These are phyloP conservation scores for Trichoderma virens DNA, from an alignment of 495 filamentous ascomycete genomes.

Conservation along the genomic window DNA sequence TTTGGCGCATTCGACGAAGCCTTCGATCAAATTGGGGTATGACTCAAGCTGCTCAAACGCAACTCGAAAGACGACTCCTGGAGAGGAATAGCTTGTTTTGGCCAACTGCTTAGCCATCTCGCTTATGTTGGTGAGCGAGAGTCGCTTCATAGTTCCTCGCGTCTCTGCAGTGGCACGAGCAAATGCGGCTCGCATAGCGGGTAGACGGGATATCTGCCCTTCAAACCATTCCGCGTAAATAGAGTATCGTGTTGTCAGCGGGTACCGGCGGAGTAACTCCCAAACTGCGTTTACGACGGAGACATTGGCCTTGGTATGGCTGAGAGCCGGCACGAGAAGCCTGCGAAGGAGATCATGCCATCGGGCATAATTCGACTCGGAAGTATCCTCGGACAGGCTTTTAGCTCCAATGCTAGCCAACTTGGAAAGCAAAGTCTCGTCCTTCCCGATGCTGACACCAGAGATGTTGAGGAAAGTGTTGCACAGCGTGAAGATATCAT, in stretches of 20 bases:
- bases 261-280: constrained; percentile 68
- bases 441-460: constrained; percentile 81
- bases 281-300: constrained; percentile 79
- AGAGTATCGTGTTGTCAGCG: constrained; percentile 68
- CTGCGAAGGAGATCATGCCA: constrained; percentile 79
- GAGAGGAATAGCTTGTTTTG: constrained; percentile 77
- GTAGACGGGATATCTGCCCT: constrained; percentile 63
- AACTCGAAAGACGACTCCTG: constrained; percentile 84
- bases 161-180: constrained; percentile 68
- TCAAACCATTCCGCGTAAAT: constrained; percentile 92
- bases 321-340: constrained; percentile 75
- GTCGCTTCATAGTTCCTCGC: constrained; percentile 69
- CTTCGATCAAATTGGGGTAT: constrained; percentile 87
- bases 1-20: constrained; percentile 83
- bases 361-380: constrained; percentile 55
- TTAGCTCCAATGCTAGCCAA: constrained; percentile 72
- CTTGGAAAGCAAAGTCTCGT: constrained; percentile 68
- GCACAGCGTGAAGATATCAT: constrained; percentile 85
- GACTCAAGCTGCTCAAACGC: constrained; percentile 81
- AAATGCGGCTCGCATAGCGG: constrained; percentile 74
- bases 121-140: constrained; percentile 76
- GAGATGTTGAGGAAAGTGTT: constrained; percentile 75
- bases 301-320: constrained; percentile 72
- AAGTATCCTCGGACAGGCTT: constrained; percentile 62
- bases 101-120: constrained; percentile 78